Evolutionary conservation across 805 yeast species (phyloP), one percentile per base, ranked within the genome.

Genomic region (Blastobotrys robertii): DNA sequence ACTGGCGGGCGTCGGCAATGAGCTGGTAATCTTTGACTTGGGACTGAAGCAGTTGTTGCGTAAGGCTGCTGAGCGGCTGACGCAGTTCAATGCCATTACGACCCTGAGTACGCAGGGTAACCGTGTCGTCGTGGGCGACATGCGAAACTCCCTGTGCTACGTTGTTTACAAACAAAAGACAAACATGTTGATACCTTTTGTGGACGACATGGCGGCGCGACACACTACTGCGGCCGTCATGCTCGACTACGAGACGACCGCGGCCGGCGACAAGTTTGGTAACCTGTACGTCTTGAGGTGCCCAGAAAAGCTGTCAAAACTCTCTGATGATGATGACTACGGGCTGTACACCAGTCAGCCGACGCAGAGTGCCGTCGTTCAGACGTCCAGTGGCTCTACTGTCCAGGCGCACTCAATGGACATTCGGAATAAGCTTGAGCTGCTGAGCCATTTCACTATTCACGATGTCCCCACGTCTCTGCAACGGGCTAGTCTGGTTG

Each of bases 231-330:
- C 77, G 2, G 51, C 81, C 35, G 55, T 68, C 2, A 63, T 76
- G 49, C 62, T 92, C 4, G 97, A 92, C 57, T 73, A 76, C 48
- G 77, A 77, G 44, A 86, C 96, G 0, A 74, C 83, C 1, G 65
- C 82, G 34, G 85, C 84, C 1, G 95, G 95, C 10, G 97, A 92
- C 58, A 80, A 79, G 55, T 86, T 83, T 62, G 97, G 97, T 0
- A 84, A 81, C 52, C 38, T 87, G 0, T 78, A 81, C 61, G 72
- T 84, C 1, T 62, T 85, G 34, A 65, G 96, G 45, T 60, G 81
- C 34, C 74, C 81, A 0, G 62, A 63, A n/a, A 63, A 68, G 3
- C 65, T 69, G 0, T 71, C 79, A 0, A 61, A 64, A 35, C 57
- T 69, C 34, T 61, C 76, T 16, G 79, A 73, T 45, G 73, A 69